Conservation (phyloP, 352 stramenopile species). For the Globisporangium polare region DNA sequence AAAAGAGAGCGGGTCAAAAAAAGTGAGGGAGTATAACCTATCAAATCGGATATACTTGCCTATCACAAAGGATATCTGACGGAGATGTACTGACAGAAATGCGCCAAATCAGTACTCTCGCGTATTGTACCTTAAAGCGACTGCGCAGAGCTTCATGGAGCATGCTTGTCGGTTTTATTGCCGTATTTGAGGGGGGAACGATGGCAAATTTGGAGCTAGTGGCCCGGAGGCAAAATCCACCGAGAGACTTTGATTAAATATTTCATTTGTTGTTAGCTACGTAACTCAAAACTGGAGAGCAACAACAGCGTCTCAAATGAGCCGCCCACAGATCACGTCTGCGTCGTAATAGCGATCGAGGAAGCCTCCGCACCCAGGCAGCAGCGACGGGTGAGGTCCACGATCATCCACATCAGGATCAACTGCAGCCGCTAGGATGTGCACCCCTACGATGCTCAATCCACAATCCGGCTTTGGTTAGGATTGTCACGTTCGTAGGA, state of each 20-base stretch:
- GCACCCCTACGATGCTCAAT: not conserved
- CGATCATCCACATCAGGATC: not conserved
- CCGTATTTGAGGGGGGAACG: too few species aligned
- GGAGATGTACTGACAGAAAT: too few species aligned
- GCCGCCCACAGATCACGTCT: not conserved
- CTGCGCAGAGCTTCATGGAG: too few species aligned
- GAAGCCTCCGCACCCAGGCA: constrained; percentile 6
- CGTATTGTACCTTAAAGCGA: too few species aligned
- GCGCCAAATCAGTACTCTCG: too few species aligned
- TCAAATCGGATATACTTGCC: not conserved
- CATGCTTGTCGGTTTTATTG: too few species aligned
- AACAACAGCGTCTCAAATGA: constrained; percentile 3
- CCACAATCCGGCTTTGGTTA: not conserved
- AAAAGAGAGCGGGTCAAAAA: not conserved
- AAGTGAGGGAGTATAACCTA: not conserved
- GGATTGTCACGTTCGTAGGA: not conserved
- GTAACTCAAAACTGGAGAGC: not conserved
- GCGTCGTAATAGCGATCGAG: constrained; percentile 11
- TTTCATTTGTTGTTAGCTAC: not conserved
- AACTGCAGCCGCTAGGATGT: constrained; percentile 2
- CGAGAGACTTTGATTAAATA: not conserved
- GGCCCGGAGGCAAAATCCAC: too few species aligned
- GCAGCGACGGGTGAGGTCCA: not conserved
- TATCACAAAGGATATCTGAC: too few species aligned
- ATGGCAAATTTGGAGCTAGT: too few species aligned